Evolutionary conservation across 148 eudicot genomes (phyloP), one percentile per base, ranked within the genome.

Genomic region (Cornus suecica): DNA sequence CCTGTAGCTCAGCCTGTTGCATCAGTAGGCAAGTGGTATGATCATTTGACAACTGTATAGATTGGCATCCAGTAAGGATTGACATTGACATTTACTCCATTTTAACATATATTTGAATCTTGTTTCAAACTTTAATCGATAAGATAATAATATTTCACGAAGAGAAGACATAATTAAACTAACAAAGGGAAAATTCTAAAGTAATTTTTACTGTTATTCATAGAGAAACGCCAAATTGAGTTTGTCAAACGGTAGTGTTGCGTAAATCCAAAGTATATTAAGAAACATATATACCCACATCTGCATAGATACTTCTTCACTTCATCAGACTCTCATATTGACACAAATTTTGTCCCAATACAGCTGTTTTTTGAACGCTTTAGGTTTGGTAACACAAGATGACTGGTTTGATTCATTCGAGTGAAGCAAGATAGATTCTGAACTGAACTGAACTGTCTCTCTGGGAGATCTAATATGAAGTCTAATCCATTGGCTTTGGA

Each of bases 1-100:
- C 62, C 84, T 77, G 79, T 42, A 66, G 66, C 26, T 32, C 31
- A 58, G 65, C 62, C 84, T 77, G 79, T 42, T 69, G 66, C 26
- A 67, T 74, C 51, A 78, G 61, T 15, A 69, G 20, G 65, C 22
- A 45, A 22, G 22, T 10, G 58, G 42, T n/a, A 65, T 14, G 2
- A 31, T 70, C 16, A 48, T 63, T 58, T 22, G n/a, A 8, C 4
- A 48, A 71, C 10, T 16, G 63, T 65, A 10, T 22, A 25, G 24
- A 34, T 65, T 63, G 30, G 29, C 41, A 65, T 71, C 62, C 72
- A n/a, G 22, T 14, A 16, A 64, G 60, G 54, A 71, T 52, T 60
- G 29, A 62, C 45, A 63, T 20, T 0, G 24, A 64, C 11, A 58
- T 58, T 58, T 24, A n/a, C 6, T 58, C n/a, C 62, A 58, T 20